phyloP scores from a whole-genome alignment of 345 rosid species.

The Noccaea caerulescens region DNA sequence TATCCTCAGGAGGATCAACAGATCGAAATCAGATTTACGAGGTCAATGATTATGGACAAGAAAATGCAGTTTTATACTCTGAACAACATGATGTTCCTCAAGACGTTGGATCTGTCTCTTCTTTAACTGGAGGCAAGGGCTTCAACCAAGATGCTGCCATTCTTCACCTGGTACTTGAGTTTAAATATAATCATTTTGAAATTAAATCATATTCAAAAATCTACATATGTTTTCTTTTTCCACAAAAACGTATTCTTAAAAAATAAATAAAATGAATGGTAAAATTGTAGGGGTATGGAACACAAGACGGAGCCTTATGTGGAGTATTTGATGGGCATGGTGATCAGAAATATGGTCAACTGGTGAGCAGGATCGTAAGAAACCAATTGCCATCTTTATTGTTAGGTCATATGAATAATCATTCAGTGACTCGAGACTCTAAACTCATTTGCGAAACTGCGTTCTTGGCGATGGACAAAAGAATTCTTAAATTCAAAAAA shows the following conservation, averaged over 20 bases:
- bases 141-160: conserved; percentile 82
- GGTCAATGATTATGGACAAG: conserved; percentile 42
- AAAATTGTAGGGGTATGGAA: conserved; percentile 61
- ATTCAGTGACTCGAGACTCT: conserved; percentile 36
- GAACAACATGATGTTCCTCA: conserved; percentile 28
- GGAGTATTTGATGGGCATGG: conserved; percentile 97
- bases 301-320: conserved; percentile 58
- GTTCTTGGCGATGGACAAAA: conserved; percentile 72
- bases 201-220: background rate
- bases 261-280: background rate
- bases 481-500: conserved; percentile 61
- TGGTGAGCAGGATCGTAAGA: conserved; percentile 69
- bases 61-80: conserved; percentile 34
- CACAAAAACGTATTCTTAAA: background rate
- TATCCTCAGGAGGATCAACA: conserved; percentile 39
- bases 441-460: conserved; percentile 49
- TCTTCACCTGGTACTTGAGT: conserved; percentile 55
- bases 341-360: conserved; percentile 56
- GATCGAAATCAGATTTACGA: conserved; percentile 38
- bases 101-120: conserved; percentile 56
- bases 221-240: background rate
- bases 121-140: conserved; percentile 75
- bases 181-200: background rate
- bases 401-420: conserved; percentile 53
- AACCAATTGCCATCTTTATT: conserved; percentile 63